Percentiles rank a stretch among this genome's conserved stretches.
phyloP scores from a whole-genome alignment of 2,329 filamentous ascomycete genomes.

The Colletotrichum sp. region DNA sequence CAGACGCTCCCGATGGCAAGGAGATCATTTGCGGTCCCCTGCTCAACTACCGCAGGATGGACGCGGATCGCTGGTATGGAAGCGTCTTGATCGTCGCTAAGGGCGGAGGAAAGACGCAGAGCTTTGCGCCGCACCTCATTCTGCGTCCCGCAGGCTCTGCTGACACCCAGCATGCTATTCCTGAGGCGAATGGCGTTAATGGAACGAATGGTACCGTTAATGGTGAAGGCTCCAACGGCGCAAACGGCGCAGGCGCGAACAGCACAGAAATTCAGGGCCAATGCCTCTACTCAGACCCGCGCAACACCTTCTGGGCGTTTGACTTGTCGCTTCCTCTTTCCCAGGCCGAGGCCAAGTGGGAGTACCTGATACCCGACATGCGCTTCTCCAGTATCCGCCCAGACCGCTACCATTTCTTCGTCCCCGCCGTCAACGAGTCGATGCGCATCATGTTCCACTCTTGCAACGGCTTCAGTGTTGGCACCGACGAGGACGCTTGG shows the following conservation, averaged over 20 bases:
- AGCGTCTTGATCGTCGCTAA: constrained; percentile 84
- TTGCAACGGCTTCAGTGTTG: constrained; percentile 94
- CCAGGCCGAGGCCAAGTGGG: constrained; percentile 73
- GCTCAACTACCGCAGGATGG: constrained; percentile 79
- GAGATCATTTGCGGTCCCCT: constrained; percentile 76
- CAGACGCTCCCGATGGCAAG: constrained; percentile 46
- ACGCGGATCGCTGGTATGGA: constrained; percentile 75
- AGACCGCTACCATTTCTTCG: constrained; percentile 75
- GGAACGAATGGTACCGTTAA: constrained; percentile 34
- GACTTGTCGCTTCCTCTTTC: constrained; percentile 79
- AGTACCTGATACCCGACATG: constrained; percentile 75
- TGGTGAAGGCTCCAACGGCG: constrained; percentile 29
- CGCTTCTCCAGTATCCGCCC: constrained; percentile 64
- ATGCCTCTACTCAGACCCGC: constrained; percentile 68
- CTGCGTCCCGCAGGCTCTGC: constrained; percentile 48
- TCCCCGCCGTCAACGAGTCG: constrained; percentile 80
- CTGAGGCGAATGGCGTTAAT: constrained; percentile 31
- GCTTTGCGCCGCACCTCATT: constrained; percentile 62
- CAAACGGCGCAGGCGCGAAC: constrained; percentile 20
- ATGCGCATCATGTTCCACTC: constrained; percentile 99
- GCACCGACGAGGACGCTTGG: constrained; percentile 83
- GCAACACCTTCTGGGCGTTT: constrained; percentile 93
- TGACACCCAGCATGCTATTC: constrained; percentile 17
- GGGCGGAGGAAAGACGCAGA: constrained; percentile 67
- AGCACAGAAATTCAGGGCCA: constrained; percentile 48